A percentile compares a stretch with the other conserved stretches of the same genome.
These are phyloP conservation scores for Leccinum rimulosum DNA, from an alignment of 768 basidiomycete species.

Conservation along the genomic window DNA sequence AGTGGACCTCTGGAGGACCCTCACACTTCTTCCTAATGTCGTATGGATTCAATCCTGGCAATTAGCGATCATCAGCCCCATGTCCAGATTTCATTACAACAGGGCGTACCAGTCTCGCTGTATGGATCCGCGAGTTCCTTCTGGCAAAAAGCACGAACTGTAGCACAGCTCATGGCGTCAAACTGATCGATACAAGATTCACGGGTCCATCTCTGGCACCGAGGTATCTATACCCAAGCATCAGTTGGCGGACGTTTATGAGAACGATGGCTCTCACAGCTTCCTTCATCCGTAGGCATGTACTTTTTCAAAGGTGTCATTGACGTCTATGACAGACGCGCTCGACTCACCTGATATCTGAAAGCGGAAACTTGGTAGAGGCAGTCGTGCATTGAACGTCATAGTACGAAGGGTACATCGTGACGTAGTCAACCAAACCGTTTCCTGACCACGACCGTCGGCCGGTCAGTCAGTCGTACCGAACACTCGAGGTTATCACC, in stretches of 20 bases:
- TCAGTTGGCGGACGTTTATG: neutral
- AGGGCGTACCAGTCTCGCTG: conserved; percentile 22
- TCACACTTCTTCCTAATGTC: conserved; percentile 62
- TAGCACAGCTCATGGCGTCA: conserved; percentile 65
- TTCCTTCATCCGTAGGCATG: conserved; percentile 44
- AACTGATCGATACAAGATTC: conserved; percentile 62
- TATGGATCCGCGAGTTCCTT: conserved; percentile 29
- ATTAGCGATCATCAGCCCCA: neutral
- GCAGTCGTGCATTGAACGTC: conserved; percentile 57
- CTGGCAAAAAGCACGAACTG: conserved; percentile 64
- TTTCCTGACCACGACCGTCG: conserved; percentile 33
- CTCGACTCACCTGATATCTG: conserved; percentile 19
- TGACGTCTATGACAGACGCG: neutral
- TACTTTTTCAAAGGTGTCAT: conserved; percentile 5
- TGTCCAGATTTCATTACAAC: neutral
- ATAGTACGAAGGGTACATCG: conserved; percentile 41
- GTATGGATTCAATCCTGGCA: conserved; percentile 52
- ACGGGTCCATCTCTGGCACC: conserved; percentile 59
- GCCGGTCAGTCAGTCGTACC: neutral
- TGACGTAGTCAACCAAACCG: conserved; percentile 40
- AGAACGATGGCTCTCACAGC: conserved; percentile 26
- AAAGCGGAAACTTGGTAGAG: conserved; percentile 45
- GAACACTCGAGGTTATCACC: neutral
- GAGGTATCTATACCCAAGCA: conserved; percentile 49
- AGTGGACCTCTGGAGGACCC: conserved; percentile 45